Percentiles rank a stretch among this genome's conserved stretches.
These are phyloP conservation scores for Heliocybe sulcata DNA, from an alignment of 1,284 basidiomycete genomes.

Conservation along the genomic window DNA sequence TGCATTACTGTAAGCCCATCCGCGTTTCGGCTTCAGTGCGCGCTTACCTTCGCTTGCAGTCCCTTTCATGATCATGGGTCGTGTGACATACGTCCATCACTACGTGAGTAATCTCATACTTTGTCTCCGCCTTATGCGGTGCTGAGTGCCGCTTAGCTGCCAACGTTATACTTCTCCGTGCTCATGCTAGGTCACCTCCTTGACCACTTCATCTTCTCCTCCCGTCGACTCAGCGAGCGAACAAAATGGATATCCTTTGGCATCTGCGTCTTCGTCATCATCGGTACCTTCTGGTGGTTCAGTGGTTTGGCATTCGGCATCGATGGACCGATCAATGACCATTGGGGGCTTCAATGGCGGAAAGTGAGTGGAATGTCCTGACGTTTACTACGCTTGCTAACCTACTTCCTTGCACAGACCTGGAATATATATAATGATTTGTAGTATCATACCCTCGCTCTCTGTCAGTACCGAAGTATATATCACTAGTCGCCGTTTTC, in stretches of 20 bases:
- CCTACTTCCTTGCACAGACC: constrained; percentile 18
- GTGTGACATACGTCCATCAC: constrained; percentile 88
- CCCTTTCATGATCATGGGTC: constrained; percentile 95
- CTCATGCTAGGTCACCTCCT: constrained; percentile 87
- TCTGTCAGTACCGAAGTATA: too few relatives aligned
- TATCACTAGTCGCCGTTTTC: too few relatives aligned
- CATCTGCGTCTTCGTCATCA: constrained; percentile 48
- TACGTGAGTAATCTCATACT: constrained; percentile 45
- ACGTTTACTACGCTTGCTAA: constrained; percentile 5
- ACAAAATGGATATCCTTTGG: constrained; percentile 75
- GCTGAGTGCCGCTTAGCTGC: constrained; percentile 47
- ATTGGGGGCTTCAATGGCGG: constrained; percentile 79
- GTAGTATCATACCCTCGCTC: constrained; percentile 10
- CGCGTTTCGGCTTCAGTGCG: not conserved
- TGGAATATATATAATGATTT: constrained; percentile 33
- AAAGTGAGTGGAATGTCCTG: constrained; percentile 41
- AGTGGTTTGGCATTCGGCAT: constrained; percentile 85
- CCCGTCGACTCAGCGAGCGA: constrained; percentile 48
- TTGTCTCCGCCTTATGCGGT: not conserved
- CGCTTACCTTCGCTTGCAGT: constrained; percentile 34
- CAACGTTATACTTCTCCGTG: constrained; percentile 94
- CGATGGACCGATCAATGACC: constrained; percentile 73
- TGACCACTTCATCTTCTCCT: constrained; percentile 88
- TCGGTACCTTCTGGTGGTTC: constrained; percentile 93
- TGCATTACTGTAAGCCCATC: constrained; percentile 74